Conservation (phyloP, 306 rosid genomes). For the Aeschynomene evenia region DNA sequence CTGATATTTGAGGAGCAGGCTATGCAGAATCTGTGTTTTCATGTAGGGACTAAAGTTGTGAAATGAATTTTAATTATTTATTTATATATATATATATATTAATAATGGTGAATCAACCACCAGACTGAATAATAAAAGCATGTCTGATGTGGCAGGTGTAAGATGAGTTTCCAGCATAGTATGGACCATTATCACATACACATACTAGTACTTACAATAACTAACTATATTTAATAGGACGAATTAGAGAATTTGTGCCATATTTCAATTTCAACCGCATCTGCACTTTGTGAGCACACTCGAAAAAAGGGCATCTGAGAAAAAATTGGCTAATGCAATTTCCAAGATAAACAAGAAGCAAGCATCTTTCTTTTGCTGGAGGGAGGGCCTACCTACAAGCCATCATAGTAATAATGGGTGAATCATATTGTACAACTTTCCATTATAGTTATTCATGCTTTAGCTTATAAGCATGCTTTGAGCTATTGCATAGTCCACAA, state of each 20-base stretch:
- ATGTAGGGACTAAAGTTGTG: not conserved
- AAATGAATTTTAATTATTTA: constrained; percentile 21
- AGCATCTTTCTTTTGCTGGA: not conserved
- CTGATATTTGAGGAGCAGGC: not conserved
- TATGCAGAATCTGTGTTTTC: not conserved
- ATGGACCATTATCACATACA: constrained; percentile 20
- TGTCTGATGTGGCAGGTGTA: not conserved
- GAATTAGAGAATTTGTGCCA: not conserved
- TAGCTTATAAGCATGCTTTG: not conserved
- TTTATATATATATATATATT: no score
- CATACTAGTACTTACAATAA: not conserved
- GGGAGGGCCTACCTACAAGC: not conserved
- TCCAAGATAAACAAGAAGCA: not conserved
- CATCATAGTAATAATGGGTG: not conserved
- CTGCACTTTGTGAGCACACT: not conserved
- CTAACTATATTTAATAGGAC: not conserved
- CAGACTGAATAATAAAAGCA: constrained; percentile 14
- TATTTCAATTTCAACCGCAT: not conserved
- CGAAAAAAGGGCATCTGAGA: not conserved
- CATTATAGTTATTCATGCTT: not conserved
- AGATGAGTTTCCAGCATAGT: not conserved
- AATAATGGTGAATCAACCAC: constrained; percentile 33
- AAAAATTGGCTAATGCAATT: not conserved
- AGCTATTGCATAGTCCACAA: constrained; percentile 3
- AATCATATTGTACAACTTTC: not conserved